Evolutionary conservation across 1,284 basidiomycete species (phyloP).

Genomic region (Vanrija pseudolonga): DNA sequence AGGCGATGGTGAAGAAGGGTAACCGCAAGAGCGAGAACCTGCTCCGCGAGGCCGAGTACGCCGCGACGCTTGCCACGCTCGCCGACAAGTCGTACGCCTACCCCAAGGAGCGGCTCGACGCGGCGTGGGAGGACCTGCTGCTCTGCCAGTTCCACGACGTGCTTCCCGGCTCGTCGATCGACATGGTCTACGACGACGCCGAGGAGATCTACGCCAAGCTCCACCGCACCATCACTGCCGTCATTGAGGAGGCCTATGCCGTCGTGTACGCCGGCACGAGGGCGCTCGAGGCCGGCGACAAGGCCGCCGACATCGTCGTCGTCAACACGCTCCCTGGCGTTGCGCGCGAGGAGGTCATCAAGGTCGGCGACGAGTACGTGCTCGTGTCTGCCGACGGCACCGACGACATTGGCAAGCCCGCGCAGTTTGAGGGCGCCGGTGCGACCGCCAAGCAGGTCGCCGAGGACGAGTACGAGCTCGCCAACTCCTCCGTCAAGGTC

Average conservation of each 20-base stretch:
- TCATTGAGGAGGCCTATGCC: slow-evolving; percentile 72
- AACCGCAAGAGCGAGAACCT: slow-evolving; percentile 87
- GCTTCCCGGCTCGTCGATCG: slow-evolving; percentile 79
- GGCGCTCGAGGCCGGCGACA: slow-evolving; percentile 31
- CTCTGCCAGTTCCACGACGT: slow-evolving; percentile 87
- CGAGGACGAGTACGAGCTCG: not conserved
- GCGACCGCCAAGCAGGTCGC: not conserved
- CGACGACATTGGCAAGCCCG: not conserved
- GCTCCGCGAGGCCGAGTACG: slow-evolving; percentile 73
- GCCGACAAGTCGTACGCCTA: slow-evolving; percentile 58
- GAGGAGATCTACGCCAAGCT: slow-evolving; percentile 51
- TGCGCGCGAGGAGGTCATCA: slow-evolving; percentile 17
- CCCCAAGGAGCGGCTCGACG: slow-evolving; percentile 66
- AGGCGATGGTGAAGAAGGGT: slow-evolving; percentile 87
- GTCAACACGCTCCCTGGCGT: slow-evolving; percentile 20
- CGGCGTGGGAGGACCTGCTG: slow-evolving; percentile 82
- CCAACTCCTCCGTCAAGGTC: slow-evolving; percentile 39
- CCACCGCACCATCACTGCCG: slow-evolving; percentile 59
- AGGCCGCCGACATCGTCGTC: slow-evolving; percentile 1
- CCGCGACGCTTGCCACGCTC: slow-evolving; percentile 75
- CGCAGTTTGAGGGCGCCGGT: slow-evolving; percentile 1
- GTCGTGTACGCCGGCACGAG: slow-evolving; percentile 55
- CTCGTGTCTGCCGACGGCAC: not conserved
- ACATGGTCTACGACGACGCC: slow-evolving; percentile 40
- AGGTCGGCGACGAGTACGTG: not conserved